A percentile compares a stretch with the other conserved stretches of the same genome.
These are phyloP conservation scores for Aphanomyces euteiches DNA, from an alignment of 352 stramenopile species.

Conservation along the genomic window DNA sequence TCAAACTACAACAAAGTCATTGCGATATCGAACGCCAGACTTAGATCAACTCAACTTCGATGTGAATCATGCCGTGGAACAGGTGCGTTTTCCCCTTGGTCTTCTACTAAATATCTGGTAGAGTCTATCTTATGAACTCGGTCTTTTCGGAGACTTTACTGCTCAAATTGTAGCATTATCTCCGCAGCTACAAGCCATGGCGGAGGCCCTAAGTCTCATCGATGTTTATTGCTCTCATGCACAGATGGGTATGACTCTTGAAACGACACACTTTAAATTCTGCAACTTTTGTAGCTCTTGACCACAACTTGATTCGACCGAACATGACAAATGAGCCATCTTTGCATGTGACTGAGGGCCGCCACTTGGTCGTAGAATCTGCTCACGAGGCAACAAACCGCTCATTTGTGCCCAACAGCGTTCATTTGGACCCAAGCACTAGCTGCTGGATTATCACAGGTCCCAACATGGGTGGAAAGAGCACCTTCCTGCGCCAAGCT, in stretches of 20 bases:
- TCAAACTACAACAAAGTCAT: conserved; percentile 64
- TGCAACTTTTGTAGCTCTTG: conserved; percentile 41
- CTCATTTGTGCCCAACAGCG: conserved; percentile 68
- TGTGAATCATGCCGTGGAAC: conserved; percentile 49
- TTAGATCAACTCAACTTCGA: conserved; percentile 58
- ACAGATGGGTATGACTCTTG: conserved; percentile 34
- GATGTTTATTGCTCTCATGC: conserved; percentile 65
- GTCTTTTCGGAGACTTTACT: conserved; percentile 52
- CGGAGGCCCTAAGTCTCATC: conserved; percentile 48
- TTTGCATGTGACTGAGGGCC: conserved; percentile 61
- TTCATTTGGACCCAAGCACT: conserved; percentile 43
- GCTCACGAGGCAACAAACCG: conserved; percentile 37
- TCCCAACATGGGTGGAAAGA: conserved; percentile 87
- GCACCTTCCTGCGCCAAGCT: conserved; percentile 76
- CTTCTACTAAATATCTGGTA: neutral
- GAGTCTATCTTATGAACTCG: conserved; percentile 41
- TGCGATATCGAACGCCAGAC: conserved; percentile 63
- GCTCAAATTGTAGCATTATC: conserved; percentile 38
- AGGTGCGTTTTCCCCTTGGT: conserved; percentile 35
- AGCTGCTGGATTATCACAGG: conserved; percentile 81
- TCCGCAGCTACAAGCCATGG: conserved; percentile 44
- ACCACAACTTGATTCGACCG: conserved; percentile 58
- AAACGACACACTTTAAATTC: neutral
- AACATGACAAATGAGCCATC: conserved; percentile 50
- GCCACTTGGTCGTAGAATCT: conserved; percentile 62